These are phyloP conservation scores for Heliosperma pusillum DNA, from an alignment of 148 eudicot genomes.

Conservation along the genomic window DNA sequence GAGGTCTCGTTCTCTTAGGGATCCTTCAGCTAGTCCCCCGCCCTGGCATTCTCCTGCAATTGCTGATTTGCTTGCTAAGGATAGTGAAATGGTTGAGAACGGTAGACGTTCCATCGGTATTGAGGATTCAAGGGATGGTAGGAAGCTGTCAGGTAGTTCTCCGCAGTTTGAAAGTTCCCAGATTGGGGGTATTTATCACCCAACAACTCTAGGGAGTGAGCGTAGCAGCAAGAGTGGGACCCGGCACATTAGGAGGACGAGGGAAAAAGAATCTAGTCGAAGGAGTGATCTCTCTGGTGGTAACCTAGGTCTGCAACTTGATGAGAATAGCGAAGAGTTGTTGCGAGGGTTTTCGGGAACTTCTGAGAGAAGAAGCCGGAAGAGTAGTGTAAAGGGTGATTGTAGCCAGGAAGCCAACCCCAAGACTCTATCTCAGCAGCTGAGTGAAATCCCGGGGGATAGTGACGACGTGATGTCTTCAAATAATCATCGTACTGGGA, in stretches of 20 bases:
- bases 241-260: conserved; percentile 36
- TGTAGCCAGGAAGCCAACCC: conserved; percentile 34
- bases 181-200: conserved; percentile 29
- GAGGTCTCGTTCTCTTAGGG: conserved; percentile 79
- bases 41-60: conserved; percentile 65
- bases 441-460: conserved; percentile 47
- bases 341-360: conserved; percentile 36
- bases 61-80: conserved; percentile 45
- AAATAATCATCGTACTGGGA: conserved; percentile 32
- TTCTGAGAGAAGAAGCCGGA: conserved; percentile 39
- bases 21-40: conserved; percentile 91
- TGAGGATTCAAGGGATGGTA: conserved; percentile 38
- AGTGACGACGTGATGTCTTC: conserved; percentile 61
- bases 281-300: conserved; percentile 33
- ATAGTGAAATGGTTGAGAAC: conserved; percentile 40
- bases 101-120: conserved; percentile 58
- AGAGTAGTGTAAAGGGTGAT: conserved; percentile 34
- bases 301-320: conserved; percentile 27
- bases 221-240: conserved; percentile 39
- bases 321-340: conserved; percentile 37
- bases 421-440: conserved; percentile 58
- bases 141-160: conserved; percentile 39
- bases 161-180: conserved; percentile 39
- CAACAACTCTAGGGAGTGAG: conserved; percentile 38
- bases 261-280: conserved; percentile 37